phyloP scores from a whole-genome alignment of 768 basidiomycete species.

The Lactarius deliciosus region DNA sequence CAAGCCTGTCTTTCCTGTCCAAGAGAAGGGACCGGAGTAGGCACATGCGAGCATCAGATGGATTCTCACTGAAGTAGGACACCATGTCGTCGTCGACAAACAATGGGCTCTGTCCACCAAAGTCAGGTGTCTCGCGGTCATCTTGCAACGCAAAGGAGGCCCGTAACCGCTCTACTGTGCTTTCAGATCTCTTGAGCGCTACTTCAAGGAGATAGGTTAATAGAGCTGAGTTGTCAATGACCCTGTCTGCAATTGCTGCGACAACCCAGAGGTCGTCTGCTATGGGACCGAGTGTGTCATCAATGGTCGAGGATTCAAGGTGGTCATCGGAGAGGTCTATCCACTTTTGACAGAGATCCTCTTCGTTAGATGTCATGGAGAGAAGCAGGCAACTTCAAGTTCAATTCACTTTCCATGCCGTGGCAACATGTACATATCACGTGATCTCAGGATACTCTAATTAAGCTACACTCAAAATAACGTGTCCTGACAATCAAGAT shows the following conservation, averaged over 20 bases:
- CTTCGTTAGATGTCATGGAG: constrained; percentile 19
- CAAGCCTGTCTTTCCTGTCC: constrained; percentile 63
- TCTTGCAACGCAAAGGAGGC: constrained; percentile 30
- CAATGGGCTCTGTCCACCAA: constrained; percentile 25
- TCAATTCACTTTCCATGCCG: not conserved
- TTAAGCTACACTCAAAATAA: constrained; percentile 50
- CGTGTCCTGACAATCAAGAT: constrained; percentile 57
- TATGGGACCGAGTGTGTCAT: constrained; percentile 48
- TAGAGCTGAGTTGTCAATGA: constrained; percentile 54
- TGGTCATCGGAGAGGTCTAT: constrained; percentile 52
- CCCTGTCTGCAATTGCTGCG: constrained; percentile 69
- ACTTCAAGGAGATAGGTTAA: constrained; percentile 60
- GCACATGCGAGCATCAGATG: constrained; percentile 64
- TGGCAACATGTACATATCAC: constrained; percentile 2
- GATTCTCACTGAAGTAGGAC: constrained; percentile 55
- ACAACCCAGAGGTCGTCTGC: constrained; percentile 75
- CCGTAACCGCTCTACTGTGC: constrained; percentile 41
- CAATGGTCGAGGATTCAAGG: constrained; percentile 51
- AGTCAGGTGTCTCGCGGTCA: constrained; percentile 29
- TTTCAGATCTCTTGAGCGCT: constrained; percentile 60
- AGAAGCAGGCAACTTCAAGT: not conserved
- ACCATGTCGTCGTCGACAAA: constrained; percentile 38
- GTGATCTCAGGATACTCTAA: not conserved
- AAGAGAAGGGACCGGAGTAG: constrained; percentile 67
- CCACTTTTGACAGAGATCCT: constrained; percentile 50